Conservation (phyloP, 2,329 filamentous ascomycete species). For the Orbilia javanica region DNA sequence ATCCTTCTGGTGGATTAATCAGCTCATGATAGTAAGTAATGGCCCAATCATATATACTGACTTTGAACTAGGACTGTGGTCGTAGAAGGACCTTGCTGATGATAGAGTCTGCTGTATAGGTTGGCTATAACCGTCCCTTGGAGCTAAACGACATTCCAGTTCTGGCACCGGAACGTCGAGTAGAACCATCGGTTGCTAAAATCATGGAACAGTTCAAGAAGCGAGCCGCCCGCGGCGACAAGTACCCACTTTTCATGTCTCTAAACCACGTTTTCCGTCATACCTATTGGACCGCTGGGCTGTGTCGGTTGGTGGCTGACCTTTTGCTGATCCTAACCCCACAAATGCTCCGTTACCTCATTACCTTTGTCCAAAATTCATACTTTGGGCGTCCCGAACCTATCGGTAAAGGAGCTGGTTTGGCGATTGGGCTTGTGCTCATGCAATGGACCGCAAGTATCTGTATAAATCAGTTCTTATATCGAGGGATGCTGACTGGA, state of each 20-base stretch:
- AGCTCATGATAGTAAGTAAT: slow-evolving; percentile 82
- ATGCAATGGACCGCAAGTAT: slow-evolving; percentile 88
- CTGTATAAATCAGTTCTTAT: slow-evolving; percentile 97
- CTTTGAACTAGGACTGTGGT: too few relatives aligned
- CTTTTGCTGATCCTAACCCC: slow-evolving; percentile 88
- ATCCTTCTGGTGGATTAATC: slow-evolving; percentile 98
- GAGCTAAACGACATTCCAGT: slow-evolving; percentile 88
- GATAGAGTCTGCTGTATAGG: slow-evolving; percentile 66
- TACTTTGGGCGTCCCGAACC: slow-evolving; percentile 72
- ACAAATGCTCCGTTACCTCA: slow-evolving; percentile 87
- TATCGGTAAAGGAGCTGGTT: slow-evolving; percentile 87
- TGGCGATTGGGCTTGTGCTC: slow-evolving; percentile 90
- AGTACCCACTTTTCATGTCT: slow-evolving; percentile 87
- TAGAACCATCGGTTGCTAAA: slow-evolving; percentile 85
- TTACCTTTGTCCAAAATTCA: slow-evolving; percentile 86
- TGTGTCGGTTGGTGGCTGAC: slow-evolving; percentile 91
- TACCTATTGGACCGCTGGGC: slow-evolving; percentile 81
- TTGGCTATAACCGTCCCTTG: slow-evolving; percentile 85
- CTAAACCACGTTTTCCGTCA: slow-evolving; percentile 85
- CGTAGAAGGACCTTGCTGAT: not conserved
- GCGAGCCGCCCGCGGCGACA: slow-evolving; percentile 77
- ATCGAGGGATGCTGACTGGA: slow-evolving; percentile 90
- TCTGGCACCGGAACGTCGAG: slow-evolving; percentile 82
- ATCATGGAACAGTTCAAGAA: slow-evolving; percentile 82
- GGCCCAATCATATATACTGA: slow-evolving; percentile 72